Conservation (phyloP, 495 filamentous ascomycete species). For the Neurospora sp. region DNA sequence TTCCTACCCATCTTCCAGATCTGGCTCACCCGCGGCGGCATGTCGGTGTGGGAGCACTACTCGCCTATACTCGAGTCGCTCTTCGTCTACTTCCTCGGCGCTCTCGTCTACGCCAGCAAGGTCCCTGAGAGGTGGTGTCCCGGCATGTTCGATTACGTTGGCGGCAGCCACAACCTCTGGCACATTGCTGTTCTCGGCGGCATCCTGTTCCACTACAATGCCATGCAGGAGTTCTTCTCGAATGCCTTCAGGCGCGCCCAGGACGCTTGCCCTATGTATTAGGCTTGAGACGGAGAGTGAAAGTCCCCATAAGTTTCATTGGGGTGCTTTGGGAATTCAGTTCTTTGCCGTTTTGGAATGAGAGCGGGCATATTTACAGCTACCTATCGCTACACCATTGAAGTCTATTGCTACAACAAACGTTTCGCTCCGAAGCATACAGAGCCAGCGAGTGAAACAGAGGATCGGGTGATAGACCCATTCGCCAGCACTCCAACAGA, state of each 20-base stretch:
- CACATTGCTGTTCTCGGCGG: slow-evolving; percentile 90
- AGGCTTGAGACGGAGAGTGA: neutral
- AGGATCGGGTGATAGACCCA: neutral
- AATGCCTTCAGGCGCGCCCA: slow-evolving; percentile 67
- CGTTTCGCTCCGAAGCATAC: neutral
- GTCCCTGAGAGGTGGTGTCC: slow-evolving; percentile 89
- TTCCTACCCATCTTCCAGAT: slow-evolving; percentile 84
- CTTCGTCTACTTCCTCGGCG: slow-evolving; percentile 75
- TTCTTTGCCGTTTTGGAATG: neutral
- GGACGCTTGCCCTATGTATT: slow-evolving; percentile 39
- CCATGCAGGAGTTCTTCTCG: slow-evolving; percentile 92
- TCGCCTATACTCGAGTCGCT: slow-evolving; percentile 78
- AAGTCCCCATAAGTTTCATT: neutral
- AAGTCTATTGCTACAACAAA: neutral
- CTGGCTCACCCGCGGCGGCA: slow-evolving; percentile 59
- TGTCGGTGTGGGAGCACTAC: slow-evolving; percentile 77
- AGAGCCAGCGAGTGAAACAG: neutral
- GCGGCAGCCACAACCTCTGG: slow-evolving; percentile 95
- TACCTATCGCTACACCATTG: neutral
- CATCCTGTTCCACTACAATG: slow-evolving; percentile 92
- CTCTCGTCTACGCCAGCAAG: slow-evolving; percentile 84
- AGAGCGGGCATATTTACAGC: neutral
- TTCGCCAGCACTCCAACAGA: neutral
- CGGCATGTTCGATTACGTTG: slow-evolving; percentile 87
- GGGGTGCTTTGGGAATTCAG: neutral